phyloP scores from a whole-genome alignment of 345 rosid genomes.

The Eucalyptus leucophloia region DNA sequence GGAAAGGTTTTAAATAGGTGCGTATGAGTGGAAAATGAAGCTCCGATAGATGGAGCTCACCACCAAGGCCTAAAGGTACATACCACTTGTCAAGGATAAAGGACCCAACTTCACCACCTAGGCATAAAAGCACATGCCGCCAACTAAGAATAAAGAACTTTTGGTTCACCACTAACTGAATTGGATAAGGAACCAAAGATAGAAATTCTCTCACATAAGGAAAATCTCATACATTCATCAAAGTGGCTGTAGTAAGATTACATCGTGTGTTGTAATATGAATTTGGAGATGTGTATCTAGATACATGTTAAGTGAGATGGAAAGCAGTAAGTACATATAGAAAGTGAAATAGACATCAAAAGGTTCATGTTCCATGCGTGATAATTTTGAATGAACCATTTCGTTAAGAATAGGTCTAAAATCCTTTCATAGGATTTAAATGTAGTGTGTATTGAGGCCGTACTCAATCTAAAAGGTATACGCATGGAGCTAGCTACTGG shows the following conservation, averaged over 20 bases:
- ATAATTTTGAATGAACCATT: background rate
- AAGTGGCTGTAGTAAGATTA: background rate
- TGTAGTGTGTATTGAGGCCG: background rate
- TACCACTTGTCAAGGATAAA: background rate
- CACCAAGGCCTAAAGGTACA: background rate
- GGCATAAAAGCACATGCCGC: background rate
- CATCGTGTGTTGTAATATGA: too few relatives aligned
- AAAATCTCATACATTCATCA: background rate
- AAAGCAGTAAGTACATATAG: background rate
- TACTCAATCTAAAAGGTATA: background rate
- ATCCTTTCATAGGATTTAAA: background rate
- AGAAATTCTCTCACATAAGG: background rate
- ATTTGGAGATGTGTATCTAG: background rate
- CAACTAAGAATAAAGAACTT: background rate
- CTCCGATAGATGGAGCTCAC: background rate
- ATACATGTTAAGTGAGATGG: background rate
- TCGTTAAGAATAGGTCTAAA: background rate
- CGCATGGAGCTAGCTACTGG: background rate
- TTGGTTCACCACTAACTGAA: too few relatives aligned
- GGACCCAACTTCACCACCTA: background rate
- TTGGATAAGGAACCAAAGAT: background rate
- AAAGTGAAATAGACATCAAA: background rate
- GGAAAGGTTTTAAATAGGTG: too few relatives aligned
- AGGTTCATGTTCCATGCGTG: background rate
- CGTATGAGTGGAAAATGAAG: background rate